Conservation (phyloP, 169 alveolate genomes). For the Eimeria sp. region DNA sequence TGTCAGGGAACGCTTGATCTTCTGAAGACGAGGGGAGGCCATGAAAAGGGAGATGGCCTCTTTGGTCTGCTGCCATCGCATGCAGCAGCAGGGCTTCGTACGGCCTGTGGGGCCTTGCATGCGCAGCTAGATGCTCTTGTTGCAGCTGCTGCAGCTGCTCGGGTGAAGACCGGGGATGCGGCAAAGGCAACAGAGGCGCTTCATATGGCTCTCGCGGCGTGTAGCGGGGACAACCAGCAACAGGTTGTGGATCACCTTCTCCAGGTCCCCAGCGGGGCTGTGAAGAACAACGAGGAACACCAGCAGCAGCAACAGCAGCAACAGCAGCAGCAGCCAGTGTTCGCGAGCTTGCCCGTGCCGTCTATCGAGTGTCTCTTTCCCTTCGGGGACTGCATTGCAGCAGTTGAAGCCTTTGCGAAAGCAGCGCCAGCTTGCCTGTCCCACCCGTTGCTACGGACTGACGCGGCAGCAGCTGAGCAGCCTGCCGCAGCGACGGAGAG, state of each 20-base stretch:
- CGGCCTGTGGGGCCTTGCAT: slow-evolving; percentile 14
- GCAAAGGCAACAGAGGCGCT: slow-evolving; percentile 20
- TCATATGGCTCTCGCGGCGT: neutral
- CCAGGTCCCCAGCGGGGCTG: neutral
- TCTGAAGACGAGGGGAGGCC: neutral
- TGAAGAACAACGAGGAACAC: neutral
- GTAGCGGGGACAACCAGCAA: neutral
- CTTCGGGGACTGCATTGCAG: slow-evolving; percentile 11
- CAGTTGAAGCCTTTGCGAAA: slow-evolving; percentile 1
- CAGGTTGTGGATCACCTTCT: slow-evolving; percentile 8
- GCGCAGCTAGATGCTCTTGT: slow-evolving; percentile 10
- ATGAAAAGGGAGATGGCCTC: slow-evolving; percentile 9
- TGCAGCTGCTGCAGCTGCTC: slow-evolving; percentile 18
- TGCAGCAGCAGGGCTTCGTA: slow-evolving; percentile 60
- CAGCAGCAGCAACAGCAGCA: slow-evolving; percentile 8
- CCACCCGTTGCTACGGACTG: slow-evolving; percentile 23
- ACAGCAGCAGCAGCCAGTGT: slow-evolving; percentile 67
- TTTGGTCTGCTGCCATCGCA: slow-evolving; percentile 46
- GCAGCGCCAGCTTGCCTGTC: slow-evolving; percentile 29
- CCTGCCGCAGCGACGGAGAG: neutral
- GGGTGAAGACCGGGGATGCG: neutral
- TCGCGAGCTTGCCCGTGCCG: slow-evolving; percentile 67
- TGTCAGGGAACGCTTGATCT: slow-evolving; percentile 3
- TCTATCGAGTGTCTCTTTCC: slow-evolving; percentile 51
- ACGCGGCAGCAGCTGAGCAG: neutral